These are phyloP conservation scores for Pelargonium fulgidum DNA, from an alignment of 441 rosid genomes.

Conservation along the genomic window DNA sequence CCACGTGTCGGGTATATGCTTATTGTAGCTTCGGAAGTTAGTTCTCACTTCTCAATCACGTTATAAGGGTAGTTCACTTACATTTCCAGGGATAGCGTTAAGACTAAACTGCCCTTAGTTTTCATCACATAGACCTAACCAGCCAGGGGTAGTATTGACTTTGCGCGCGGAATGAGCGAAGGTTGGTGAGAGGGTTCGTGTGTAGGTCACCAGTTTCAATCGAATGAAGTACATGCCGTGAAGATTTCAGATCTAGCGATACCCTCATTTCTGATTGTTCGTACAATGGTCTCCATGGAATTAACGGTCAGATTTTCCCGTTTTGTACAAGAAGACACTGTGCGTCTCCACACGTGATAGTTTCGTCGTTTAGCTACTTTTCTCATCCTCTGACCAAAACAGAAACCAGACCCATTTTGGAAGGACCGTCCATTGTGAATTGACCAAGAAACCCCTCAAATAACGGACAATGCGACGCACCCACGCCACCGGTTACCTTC, in stretches of 20 bases:
- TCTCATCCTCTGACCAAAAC: conserved; percentile 28
- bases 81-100: neutral
- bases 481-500: no score
- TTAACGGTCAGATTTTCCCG: conserved; percentile 12
- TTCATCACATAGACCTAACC: neutral
- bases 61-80: conserved; percentile 11
- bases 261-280: neutral
- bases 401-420: conserved; percentile 17
- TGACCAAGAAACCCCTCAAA: conserved; percentile 27
- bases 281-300: no score
- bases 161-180: conserved; percentile 1
- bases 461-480: neutral
- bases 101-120: neutral
- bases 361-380: conserved; percentile 22
- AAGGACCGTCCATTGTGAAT: conserved; percentile 23
- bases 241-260: conserved; percentile 10
- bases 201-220: conserved; percentile 20
- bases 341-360: conserved; percentile 27
- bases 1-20: conserved; percentile 43
- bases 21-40: neutral
- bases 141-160: conserved; percentile 21
- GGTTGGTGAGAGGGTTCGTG: conserved; percentile 30
- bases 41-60: neutral
- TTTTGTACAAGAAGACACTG: neutral
- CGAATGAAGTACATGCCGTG: conserved; percentile 21